Evolutionary conservation across 2,329 filamentous ascomycete species (phyloP), one percentile per base, ranked within the genome.

Genomic region (Aspergillus versicolor): DNA sequence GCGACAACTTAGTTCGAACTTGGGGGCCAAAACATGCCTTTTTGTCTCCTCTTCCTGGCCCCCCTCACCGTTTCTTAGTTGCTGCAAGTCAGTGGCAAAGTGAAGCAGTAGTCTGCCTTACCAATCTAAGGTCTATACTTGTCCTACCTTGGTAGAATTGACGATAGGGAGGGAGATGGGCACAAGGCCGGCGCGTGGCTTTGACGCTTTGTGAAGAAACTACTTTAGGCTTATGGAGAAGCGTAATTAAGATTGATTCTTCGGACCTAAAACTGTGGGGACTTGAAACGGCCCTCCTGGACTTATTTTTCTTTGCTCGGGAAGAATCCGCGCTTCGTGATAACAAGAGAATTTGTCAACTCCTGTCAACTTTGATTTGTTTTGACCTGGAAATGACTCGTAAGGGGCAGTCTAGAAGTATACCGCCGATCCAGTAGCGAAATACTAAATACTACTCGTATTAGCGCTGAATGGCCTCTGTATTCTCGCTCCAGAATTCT

Each of bases 191-290:
- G 34, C 34, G 34, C 34, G 34, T 37, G 34, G 34, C 34, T 37
- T 21, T 43, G 21, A 22, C 17, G 34, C 34, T 37, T 13, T 43
- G 21, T 43, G 41, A 24, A 43, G 41, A 21, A 43, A 43, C 19
- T n/a, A 37, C 34, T 37, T 37, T 37, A 37, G 34, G 13, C 19
- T 48, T 37, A 38, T 38, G 32, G 32, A 24, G 45, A 48, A 13
- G 45, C 34, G 34, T 37, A 37, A 48, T 48, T 48, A 48, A 48
- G 45, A 48, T 48, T 48, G 45, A 48, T 22, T 6, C 13, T 27
- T n/a, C 34, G 34, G 34, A 37, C 15, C 34, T 37, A 37, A 37
- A 37, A 37, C 34, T 13, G 34, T 37, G 45, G 45, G 21, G 45
- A 37, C 34, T 37, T 37, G 34, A 19, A 30, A 46, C 21, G 42